Percentiles rank a stretch among this genome's conserved stretches.
Evolutionary conservation across 2,329 filamentous ascomycete species (phyloP).

Genomic region (Achaetomium macrosporum): DNA sequence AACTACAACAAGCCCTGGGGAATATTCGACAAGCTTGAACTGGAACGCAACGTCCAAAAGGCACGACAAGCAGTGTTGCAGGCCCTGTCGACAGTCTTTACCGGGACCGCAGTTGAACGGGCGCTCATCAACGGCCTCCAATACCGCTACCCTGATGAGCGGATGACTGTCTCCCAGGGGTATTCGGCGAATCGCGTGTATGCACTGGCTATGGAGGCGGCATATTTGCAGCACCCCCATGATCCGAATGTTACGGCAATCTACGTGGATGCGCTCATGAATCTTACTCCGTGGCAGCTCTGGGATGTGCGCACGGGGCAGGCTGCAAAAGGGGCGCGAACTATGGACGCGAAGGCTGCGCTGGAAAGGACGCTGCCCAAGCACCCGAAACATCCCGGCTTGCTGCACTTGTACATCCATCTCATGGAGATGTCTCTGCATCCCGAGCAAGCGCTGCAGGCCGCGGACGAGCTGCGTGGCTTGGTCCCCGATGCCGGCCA

Average conservation of each 20-base stretch:
- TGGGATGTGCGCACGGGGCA: conserved; percentile 35
- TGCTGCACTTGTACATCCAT: conserved; percentile 50
- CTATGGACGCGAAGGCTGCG: conserved; percentile 51
- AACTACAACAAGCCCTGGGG: conserved; percentile 77
- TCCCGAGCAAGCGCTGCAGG: conserved; percentile 21
- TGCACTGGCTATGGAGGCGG: conserved; percentile 46
- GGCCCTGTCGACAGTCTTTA: conserved; percentile 24
- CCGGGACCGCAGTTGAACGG: conserved; percentile 47
- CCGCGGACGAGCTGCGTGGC: conserved; percentile 23
- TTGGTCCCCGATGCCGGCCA: conserved; percentile 46
- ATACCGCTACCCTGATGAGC: conserved; percentile 52
- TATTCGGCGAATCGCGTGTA: conserved; percentile 53
- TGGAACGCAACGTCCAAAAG: conserved; percentile 41
- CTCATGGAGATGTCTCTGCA: conserved; percentile 26
- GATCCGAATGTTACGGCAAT: conserved; percentile 56
- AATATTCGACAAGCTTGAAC: conserved; percentile 58
- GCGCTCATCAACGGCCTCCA: conserved; percentile 59
- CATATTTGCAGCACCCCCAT: conserved; percentile 31
- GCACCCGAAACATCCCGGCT: conserved; percentile 53
- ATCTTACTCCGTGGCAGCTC: conserved; percentile 42
- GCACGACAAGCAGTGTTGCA: conserved; percentile 29
- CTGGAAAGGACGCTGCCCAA: conserved; percentile 53
- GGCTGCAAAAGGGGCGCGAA: conserved; percentile 49
- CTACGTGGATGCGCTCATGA: conserved; percentile 52
- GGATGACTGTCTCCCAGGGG: conserved; percentile 39